Conservation (phyloP, 805 yeast genomes). For the Saccharomycopsis javanensis region DNA sequence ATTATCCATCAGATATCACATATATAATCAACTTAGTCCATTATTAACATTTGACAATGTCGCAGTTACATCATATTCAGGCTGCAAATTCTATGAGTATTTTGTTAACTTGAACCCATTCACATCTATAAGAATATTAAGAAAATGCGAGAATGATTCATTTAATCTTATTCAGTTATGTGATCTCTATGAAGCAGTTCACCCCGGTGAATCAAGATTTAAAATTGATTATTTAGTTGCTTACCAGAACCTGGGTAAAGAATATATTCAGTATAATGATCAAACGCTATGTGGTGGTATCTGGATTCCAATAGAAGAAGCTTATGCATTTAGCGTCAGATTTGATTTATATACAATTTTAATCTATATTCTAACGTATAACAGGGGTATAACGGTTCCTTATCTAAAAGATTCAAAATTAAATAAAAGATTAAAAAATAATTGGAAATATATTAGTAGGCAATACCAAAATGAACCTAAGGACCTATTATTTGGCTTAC, state of each 20-base stretch:
- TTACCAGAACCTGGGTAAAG: not conserved
- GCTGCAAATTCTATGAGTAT: conserved; percentile 23
- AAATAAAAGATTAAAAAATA: not conserved
- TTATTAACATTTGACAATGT: conserved; percentile 23
- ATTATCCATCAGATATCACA: conserved; percentile 20
- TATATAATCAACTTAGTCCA: conserved; percentile 20
- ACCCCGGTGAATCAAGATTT: not conserved
- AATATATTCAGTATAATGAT: conserved; percentile 20
- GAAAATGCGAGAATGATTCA: conserved; percentile 18
- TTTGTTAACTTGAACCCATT: conserved; percentile 20
- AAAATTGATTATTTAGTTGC: not conserved
- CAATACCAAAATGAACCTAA: not conserved
- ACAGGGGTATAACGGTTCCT: not conserved
- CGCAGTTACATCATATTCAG: conserved; percentile 23
- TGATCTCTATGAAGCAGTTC: conserved; percentile 18
- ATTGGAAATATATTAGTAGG: not conserved
- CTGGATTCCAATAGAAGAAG: conserved; percentile 22
- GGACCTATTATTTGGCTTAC: conserved; percentile 3
- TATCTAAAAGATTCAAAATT: not conserved
- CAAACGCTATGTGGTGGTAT: conserved; percentile 25
- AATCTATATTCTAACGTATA: not conserved
- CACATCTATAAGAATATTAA: conserved; percentile 22
- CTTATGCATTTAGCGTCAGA: conserved; percentile 18
- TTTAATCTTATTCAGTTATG: conserved; percentile 24
- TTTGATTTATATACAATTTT: conserved; percentile 16